These are phyloP conservation scores for Calocybe cyanea DNA, from an alignment of 768 basidiomycete species.

Conservation along the genomic window DNA sequence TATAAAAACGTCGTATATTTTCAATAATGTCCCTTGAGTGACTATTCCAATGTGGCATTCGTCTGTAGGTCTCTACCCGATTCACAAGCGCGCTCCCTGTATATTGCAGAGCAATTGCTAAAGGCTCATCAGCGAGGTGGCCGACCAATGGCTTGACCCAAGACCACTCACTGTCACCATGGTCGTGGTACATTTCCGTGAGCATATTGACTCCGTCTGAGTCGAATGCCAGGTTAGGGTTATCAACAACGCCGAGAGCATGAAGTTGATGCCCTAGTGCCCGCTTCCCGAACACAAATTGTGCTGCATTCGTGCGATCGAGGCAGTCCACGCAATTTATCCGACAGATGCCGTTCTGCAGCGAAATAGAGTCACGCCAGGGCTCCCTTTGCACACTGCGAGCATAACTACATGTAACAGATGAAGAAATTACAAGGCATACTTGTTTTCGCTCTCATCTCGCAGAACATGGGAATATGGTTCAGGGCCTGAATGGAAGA, in stretches of 20 bases:
- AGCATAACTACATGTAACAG: not conserved
- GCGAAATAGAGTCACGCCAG: constrained; percentile 65
- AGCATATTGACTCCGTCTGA: constrained; percentile 95
- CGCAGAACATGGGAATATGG: constrained; percentile 70
- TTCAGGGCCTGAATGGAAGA: constrained; percentile 93
- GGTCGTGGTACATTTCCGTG: constrained; percentile 98
- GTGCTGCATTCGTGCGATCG: constrained; percentile 94
- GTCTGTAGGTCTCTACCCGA: constrained; percentile 90
- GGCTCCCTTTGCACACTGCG: constrained; percentile 22
- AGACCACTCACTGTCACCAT: constrained; percentile 77
- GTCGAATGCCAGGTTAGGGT: constrained; percentile 84
- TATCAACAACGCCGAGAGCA: constrained; percentile 85
- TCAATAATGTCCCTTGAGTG: constrained; percentile 96
- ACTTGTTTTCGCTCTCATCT: constrained; percentile 41
- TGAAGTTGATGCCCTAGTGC: constrained; percentile 94
- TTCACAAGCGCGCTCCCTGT: constrained; percentile 96
- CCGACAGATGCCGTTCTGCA: constrained; percentile 91
- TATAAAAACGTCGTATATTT: constrained; percentile 91
- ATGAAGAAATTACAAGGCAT: constrained; percentile 16
- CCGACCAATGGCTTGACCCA: not conserved
- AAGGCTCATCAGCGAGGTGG: constrained; percentile 5
- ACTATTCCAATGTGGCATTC: constrained; percentile 96
- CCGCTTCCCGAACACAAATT: constrained; percentile 94
- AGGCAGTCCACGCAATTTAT: constrained; percentile 98
- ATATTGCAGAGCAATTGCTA: constrained; percentile 93